Evolutionary conservation across 2,329 filamentous ascomycete species (phyloP).

Genomic region (Pseudodiploospora longispora): DNA sequence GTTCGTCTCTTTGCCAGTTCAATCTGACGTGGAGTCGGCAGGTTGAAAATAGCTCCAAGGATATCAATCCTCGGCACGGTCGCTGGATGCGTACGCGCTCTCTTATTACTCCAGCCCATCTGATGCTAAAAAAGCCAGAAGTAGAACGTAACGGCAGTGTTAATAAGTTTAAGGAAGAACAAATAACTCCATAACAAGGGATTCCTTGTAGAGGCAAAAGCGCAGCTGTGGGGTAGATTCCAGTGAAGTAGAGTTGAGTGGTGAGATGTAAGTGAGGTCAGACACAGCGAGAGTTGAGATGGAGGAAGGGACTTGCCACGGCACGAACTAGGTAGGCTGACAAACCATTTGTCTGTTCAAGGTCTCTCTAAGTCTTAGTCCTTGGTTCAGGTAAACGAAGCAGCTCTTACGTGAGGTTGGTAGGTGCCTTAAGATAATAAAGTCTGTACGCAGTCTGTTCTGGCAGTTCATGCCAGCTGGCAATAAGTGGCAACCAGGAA

Average conservation of each 20-base stretch:
- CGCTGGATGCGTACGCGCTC: constrained; percentile 1
- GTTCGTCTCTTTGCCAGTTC: constrained; percentile 3
- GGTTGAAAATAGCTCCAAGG: constrained; percentile 12
- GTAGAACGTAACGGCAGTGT: background rate
- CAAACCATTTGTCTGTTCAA: too few species aligned
- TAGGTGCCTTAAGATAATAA: too few species aligned
- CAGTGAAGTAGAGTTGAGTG: background rate
- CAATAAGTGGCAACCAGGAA: background rate
- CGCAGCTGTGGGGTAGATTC: too few species aligned
- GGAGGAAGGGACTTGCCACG: background rate
- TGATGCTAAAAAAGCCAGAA: background rate
- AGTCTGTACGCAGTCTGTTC: too few species aligned
- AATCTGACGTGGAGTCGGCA: constrained; percentile 12
- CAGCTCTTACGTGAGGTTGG: too few species aligned
- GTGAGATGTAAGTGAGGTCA: constrained; percentile 4
- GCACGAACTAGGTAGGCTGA: too few species aligned
- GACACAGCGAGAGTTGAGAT: background rate
- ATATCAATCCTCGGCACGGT: constrained; percentile 10
- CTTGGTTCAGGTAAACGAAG: too few species aligned
- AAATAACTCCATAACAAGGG: too few species aligned
- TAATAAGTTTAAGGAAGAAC: too few species aligned
- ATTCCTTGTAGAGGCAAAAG: too few species aligned
- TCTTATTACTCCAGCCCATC: constrained; percentile 11
- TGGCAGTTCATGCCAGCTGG: constrained; percentile 8
- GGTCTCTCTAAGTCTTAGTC: too few species aligned